A percentile compares a stretch with the other conserved stretches of the same genome.
Evolutionary conservation across 306 rosid species (phyloP).

Genomic region (Mimosa bimucronata): DNA sequence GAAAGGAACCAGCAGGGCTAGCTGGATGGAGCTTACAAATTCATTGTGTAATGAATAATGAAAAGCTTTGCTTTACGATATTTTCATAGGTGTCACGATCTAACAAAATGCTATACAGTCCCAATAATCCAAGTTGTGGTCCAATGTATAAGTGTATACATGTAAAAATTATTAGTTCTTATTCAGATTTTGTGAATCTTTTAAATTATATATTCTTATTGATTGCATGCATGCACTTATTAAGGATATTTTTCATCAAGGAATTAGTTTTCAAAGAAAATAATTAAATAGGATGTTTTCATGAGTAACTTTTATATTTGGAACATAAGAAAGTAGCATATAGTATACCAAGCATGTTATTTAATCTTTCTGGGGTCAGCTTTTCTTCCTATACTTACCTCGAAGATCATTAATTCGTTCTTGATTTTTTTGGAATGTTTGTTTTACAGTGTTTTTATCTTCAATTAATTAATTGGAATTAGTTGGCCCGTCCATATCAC

Average conservation of each 20-base stretch:
- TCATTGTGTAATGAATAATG: background rate
- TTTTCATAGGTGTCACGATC: conserved; percentile 13
- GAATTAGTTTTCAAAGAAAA: no score
- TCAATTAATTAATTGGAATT: conserved; percentile 33
- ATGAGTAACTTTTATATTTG: no score
- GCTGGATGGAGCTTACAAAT: background rate
- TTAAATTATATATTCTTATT: no score
- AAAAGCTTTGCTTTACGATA: background rate
- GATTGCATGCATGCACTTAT: no score
- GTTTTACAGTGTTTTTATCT: conserved; percentile 31
- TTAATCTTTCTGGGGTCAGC: background rate
- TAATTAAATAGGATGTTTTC: no score
- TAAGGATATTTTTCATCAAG: no score
- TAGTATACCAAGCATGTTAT: no score
- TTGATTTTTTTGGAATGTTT: conserved; percentile 35
- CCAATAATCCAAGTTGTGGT: conserved; percentile 34
- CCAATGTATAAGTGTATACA: no score
- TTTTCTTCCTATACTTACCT: background rate
- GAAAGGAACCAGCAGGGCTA: background rate
- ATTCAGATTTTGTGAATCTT: no score
- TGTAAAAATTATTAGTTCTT: no score
- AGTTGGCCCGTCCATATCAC: conserved; percentile 46
- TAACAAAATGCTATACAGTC: conserved; percentile 11
- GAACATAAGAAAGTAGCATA: no score
- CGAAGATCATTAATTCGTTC: conserved; percentile 24